Base-by-base conservation (phyloP, 176 grass and related monocot genomes). In the Hordeum marinum region DNA sequence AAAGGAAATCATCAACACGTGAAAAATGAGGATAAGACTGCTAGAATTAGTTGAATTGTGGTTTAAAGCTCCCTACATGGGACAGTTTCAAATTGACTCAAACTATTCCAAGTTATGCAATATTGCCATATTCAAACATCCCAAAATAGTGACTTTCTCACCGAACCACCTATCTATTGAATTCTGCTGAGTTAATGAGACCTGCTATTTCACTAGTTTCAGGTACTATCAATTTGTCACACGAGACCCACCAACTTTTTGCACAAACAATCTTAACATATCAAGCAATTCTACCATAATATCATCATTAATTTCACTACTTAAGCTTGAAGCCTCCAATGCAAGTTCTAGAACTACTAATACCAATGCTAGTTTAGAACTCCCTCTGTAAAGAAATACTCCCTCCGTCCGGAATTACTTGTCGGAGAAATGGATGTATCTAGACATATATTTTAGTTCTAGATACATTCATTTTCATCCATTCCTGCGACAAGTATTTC, bases 141-240 rank as follows among this genome's bases (percentile, higher is more conserved):
- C 48, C 50, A 74, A 83, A 43, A 83, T n/a, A 61, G 24, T 45
- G 57, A 39, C 31, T 63, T 63, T 83, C 55, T 73, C 54, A 63
- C 37, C 43, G 4, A 42, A 45, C 36, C 54, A 42, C 58, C 48
- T 29, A 41, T 58, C 65, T 21, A 37, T 59, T 13, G 37, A 83
- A 46, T 12, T 31, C 37, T 73, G 17, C 34, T 60, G 8, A 52
- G 65, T 71, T 41, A 23, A 34, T 39, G 7, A 23, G 45, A 82
- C 37, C 18, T 35, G 29, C 24, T 26, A 37, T 74, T 32, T 62
- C 68, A n/a, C 24, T 75, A 46, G 11, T 74, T 63, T 73, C n/a
- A 25, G 21, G 1, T 32, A 46, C 32, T 68, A 31, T 36, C 65
- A 37, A 68, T 37, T 69, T 72, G 23, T 60, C 31, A 41, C 32